Base-by-base conservation (phyloP, 1,139 yeast genomes). In the Taiozyma onychis region DNA sequence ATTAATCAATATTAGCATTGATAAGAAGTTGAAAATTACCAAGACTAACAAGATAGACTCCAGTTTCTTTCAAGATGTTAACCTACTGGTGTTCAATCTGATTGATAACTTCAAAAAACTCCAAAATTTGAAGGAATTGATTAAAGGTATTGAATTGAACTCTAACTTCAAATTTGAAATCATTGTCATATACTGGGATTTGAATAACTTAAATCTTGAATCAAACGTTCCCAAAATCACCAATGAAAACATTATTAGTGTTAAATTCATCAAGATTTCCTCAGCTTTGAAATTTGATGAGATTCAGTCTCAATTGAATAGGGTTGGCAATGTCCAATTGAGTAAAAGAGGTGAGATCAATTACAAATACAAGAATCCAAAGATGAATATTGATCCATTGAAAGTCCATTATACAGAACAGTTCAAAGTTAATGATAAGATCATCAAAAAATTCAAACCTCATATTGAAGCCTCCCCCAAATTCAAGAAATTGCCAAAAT, bases 161-260 rank as follows among this genome's bases (percentile, higher is more conserved):
- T 63, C 70, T 7, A 65, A 63, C 42, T 62, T 57, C 39, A 63
- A 64, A 46, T 66, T 70, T 50, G 65, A 65, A 41, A 50, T 71
- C 9, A 28, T 70, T 27, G 53, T 71, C 3, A 52, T 70, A 4
- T 69, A 65, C 50, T 71, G 75, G 75, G 72, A 69, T 44, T 27
- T 59, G 5, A 52, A 54, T 26, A 56, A 56, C 18, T 45, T 60
- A 16, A 44, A 45, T 16, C 42, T 58, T 13, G 37, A 43, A 18
- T 37, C 41, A 9, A 37, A 11, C 10, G 43, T 55, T 6, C 50
- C 53, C 2, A 43, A 43, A 11, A 37, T 37, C 14, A 22, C 6
- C 4, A 43, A 46, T 30, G 55, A 51, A 9, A 46, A 49, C 27
- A 49, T 58, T 11, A 34, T 53, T 18, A 48, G 46, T 9, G 46